Evolutionary conservation across 768 basidiomycete genomes (phyloP).

Genomic region (Termitomyces sp.): DNA sequence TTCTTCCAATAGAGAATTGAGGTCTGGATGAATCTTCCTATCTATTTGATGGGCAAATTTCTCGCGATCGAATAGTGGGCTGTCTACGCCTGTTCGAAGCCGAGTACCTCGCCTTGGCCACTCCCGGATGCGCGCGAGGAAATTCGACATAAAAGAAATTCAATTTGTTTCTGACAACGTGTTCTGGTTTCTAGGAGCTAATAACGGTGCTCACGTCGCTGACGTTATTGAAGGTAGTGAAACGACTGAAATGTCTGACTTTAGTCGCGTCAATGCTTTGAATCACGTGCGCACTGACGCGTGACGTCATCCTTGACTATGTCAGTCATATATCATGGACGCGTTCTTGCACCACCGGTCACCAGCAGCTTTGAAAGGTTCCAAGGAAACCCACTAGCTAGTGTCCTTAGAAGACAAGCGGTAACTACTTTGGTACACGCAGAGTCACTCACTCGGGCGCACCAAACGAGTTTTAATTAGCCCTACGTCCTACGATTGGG

Average conservation of each 20-base stretch:
- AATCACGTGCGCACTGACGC: background rate
- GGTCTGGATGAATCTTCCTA: slow-evolving; percentile 33
- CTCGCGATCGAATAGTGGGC: background rate
- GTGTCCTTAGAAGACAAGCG: no score
- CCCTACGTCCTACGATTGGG: no score
- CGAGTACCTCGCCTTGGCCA: slow-evolving; percentile 1
- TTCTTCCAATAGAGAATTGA: slow-evolving; percentile 24
- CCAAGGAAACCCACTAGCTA: background rate
- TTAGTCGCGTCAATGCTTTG: background rate
- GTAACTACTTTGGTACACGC: no score
- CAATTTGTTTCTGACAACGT: background rate
- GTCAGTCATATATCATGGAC: background rate
- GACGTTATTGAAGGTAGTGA: background rate
- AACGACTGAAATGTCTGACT: background rate
- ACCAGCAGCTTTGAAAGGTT: background rate
- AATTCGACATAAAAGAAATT: slow-evolving; percentile 2
- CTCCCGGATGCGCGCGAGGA: slow-evolving; percentile 6
- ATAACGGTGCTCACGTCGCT: background rate
- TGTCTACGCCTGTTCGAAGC: background rate
- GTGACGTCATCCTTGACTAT: slow-evolving; percentile 1
- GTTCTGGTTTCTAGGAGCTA: no score
- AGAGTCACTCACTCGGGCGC: no score
- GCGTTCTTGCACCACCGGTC: background rate
- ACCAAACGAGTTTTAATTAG: no score
- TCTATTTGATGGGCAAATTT: slow-evolving; percentile 8